A percentile compares a stretch with the other conserved stretches of the same genome.
phyloP scores from a whole-genome alignment of 75 land plant species.

The Pinus albicaulis region DNA sequence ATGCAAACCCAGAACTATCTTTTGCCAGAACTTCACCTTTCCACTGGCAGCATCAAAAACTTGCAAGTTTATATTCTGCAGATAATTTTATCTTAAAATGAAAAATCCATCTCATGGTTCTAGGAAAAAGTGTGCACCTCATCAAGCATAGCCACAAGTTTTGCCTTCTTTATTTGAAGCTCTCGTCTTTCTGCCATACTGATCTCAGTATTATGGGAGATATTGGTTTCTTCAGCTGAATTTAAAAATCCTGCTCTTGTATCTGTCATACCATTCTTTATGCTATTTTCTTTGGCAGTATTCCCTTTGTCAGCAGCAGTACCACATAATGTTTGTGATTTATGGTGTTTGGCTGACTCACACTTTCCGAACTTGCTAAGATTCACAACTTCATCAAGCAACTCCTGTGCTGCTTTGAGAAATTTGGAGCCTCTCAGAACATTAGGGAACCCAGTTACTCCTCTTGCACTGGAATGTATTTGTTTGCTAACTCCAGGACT shows the following conservation, averaged over 20 bases:
- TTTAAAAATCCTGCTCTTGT: neutral
- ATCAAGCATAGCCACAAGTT: conserved; percentile 76
- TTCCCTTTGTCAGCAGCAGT: conserved; percentile 14
- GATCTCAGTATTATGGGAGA: conserved; percentile 32
- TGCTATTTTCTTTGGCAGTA: conserved; percentile 8
- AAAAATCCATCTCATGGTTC: too few species aligned
- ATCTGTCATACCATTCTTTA: conserved; percentile 6
- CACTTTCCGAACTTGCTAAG: conserved; percentile 22
- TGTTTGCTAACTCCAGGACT: neutral
- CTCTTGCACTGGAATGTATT: conserved; percentile 1
- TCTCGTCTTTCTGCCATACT: conserved; percentile 66
- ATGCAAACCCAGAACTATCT: too few species aligned
- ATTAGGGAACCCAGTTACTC: conserved; percentile 13
- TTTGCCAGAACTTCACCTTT: too few species aligned
- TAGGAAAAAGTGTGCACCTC: conserved; percentile 47
- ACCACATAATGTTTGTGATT: conserved; percentile 14
- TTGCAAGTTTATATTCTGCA: too few species aligned
- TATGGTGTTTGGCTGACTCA: conserved; percentile 6
- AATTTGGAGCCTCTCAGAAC: conserved; percentile 17
- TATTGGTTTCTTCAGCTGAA: conserved; percentile 3
- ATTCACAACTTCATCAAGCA: conserved; percentile 29
- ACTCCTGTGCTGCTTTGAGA: conserved; percentile 30
- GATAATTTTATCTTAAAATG: too few species aligned
- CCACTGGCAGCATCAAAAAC: too few species aligned
- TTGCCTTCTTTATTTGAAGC: conserved; percentile 79